phyloP scores from a whole-genome alignment of 2,329 filamentous ascomycete genomes.

The Aspergillus clavatus region DNA sequence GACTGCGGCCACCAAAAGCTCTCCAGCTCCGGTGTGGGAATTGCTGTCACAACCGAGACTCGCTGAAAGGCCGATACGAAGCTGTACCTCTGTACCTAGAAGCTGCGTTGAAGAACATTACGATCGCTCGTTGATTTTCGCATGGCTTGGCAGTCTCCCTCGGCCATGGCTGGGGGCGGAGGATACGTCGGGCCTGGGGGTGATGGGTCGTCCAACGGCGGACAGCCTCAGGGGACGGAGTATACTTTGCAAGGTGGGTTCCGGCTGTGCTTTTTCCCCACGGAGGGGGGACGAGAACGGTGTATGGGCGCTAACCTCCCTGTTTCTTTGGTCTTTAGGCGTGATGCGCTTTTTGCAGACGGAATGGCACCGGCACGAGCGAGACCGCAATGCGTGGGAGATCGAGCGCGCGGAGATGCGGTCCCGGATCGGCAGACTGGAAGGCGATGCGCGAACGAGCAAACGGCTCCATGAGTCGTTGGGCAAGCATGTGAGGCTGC shows the following conservation, averaged over 20 bases:
- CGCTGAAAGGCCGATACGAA: neutral
- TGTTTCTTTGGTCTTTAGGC: conserved; percentile 53
- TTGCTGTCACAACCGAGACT: neutral
- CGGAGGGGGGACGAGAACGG: no score
- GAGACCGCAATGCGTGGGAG: conserved; percentile 96
- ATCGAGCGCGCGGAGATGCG: conserved; percentile 99
- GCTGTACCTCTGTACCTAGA: conserved; percentile 1
- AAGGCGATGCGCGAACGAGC: conserved; percentile 80
- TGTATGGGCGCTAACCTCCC: no score
- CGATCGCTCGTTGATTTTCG: conserved; percentile 16
- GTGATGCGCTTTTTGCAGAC: conserved; percentile 99
- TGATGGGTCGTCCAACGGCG: conserved; percentile 39
- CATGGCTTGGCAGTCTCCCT: conserved; percentile 69
- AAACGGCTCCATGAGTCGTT: conserved; percentile 85
- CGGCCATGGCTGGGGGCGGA: conserved; percentile 55
- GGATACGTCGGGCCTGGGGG: conserved; percentile 46
- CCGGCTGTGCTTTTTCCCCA: conserved; percentile 1
- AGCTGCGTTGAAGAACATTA: neutral
- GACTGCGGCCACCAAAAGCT: conserved; percentile 13
- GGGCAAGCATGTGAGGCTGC: conserved; percentile 82
- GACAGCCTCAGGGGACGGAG: conserved; percentile 60
- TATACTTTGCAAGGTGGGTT: conserved; percentile 65
- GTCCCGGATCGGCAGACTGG: conserved; percentile 87
- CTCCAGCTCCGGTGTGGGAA: neutral
- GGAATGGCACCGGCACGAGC: conserved; percentile 97